phyloP scores from a whole-genome alignment of 75 land plant species.

The Larix kaempferi region DNA sequence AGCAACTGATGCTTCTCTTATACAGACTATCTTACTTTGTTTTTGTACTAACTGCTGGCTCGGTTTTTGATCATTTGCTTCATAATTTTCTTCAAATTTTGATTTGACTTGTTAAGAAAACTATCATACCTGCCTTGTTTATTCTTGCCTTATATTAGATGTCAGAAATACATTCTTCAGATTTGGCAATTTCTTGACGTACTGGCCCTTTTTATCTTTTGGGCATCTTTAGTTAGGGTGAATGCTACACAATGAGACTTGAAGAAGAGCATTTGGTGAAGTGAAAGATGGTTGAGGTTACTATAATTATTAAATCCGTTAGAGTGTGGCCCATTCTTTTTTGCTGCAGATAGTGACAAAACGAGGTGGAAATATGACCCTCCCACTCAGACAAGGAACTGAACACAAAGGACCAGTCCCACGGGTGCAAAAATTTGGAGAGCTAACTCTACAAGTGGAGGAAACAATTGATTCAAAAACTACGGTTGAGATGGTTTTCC shows the following conservation, averaged over 20 bases:
- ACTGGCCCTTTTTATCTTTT: neutral
- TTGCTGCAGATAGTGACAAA: conserved; percentile 71
- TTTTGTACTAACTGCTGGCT: too few species aligned
- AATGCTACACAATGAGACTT: neutral
- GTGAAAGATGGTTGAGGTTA: neutral
- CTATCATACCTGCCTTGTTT: neutral
- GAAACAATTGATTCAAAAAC: conserved; percentile 66
- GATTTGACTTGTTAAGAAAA: neutral
- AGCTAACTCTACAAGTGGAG: conserved; percentile 69
- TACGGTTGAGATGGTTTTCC: conserved; percentile 55
- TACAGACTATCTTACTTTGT: too few species aligned
- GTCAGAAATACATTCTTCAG: too few species aligned
- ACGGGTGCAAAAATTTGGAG: conserved; percentile 31
- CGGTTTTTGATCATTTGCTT: too few species aligned
- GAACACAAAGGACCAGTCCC: conserved; percentile 8
- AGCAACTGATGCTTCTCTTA: too few species aligned
- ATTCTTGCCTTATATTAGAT: too few species aligned
- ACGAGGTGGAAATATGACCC: conserved; percentile 29
- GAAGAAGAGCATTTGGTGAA: neutral
- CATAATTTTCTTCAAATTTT: too few species aligned
- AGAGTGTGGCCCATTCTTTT: neutral
- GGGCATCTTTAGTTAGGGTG: neutral
- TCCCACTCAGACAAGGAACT: conserved; percentile 28
- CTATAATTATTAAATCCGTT: neutral
- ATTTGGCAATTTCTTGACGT: too few species aligned